These are phyloP conservation scores for apple (Malus domestica) DNA, from an alignment of 306 rosid genomes.

Conservation along the genomic window DNA sequence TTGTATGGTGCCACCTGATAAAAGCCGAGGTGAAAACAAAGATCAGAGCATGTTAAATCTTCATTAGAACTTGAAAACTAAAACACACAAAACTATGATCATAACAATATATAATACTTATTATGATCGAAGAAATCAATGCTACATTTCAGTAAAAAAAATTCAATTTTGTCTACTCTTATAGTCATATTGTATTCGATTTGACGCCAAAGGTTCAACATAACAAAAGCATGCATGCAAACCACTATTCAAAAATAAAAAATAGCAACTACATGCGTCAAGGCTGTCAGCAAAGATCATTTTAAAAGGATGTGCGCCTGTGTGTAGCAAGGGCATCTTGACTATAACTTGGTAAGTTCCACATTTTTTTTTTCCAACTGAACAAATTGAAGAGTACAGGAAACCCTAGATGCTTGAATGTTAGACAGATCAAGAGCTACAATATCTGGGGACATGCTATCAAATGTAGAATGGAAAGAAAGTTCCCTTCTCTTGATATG, in stretches of 20 bases:
- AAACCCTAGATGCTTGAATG: not conserved
- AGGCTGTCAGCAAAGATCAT: not conserved
- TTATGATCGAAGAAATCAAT: not conserved
- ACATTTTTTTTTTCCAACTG: not conserved
- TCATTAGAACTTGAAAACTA: not conserved
- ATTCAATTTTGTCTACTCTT: not conserved
- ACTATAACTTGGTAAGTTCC: not conserved
- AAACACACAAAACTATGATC: not conserved
- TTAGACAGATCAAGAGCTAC: not conserved
- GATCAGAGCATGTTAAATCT: not conserved
- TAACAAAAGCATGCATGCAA: not conserved
- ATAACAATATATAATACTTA: not conserved
- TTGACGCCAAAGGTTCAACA: not conserved
- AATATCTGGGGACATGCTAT: not conserved
- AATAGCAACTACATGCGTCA: not conserved
- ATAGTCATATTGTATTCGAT: not conserved
- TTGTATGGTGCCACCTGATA: slow-evolving; percentile 94
- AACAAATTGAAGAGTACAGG: not conserved
- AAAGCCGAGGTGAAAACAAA: slow-evolving; percentile 1
- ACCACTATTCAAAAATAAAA: not conserved
- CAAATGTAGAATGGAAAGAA: not conserved
- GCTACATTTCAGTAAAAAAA: not conserved
- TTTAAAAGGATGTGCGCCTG: not conserved
- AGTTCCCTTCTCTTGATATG: not conserved
- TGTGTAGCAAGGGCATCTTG: not conserved